Percentiles rank a stretch among this genome's conserved stretches.
phyloP scores from a whole-genome alignment of 2,329 filamentous ascomycete genomes.

The Xenosphaeropsis pyriputrescens region DNA sequence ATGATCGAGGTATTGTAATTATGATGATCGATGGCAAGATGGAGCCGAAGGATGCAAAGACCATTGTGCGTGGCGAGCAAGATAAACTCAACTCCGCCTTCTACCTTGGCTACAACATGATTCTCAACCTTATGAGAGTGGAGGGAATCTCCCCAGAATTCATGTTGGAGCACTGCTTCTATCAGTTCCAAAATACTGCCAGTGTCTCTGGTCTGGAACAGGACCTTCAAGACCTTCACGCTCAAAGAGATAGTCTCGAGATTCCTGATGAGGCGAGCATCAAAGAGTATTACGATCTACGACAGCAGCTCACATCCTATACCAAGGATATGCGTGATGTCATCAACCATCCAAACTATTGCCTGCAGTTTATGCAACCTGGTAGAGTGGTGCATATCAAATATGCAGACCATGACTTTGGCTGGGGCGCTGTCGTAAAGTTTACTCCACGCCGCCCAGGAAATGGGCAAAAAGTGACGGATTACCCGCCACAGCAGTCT shows the following conservation, averaged over 20 bases:
- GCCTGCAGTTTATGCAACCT: constrained; percentile 67
- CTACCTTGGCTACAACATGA: constrained; percentile 98
- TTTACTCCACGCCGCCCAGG: constrained; percentile 48
- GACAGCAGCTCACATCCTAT: constrained; percentile 71
- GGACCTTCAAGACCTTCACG: constrained; percentile 65
- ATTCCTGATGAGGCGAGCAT: constrained; percentile 81
- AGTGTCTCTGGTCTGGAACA: constrained; percentile 75
- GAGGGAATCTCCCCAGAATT: constrained; percentile 98
- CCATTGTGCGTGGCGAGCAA: constrained; percentile 91
- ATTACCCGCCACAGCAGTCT: constrained; percentile 59
- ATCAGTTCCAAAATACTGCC: constrained; percentile 92
- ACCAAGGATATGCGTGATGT: constrained; percentile 82
- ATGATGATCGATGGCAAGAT: constrained; percentile 99
- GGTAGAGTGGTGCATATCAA: constrained; percentile 84
- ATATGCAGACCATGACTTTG: constrained; percentile 68
- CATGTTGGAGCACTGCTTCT: constrained; percentile 98
- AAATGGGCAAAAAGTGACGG: constrained; percentile 51
- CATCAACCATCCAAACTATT: constrained; percentile 83
- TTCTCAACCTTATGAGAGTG: constrained; percentile 90
- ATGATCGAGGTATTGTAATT: constrained; percentile 95
- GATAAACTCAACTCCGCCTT: constrained; percentile 97
- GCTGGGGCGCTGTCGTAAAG: constrained; percentile 83
- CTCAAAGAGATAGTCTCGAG: constrained; percentile 53
- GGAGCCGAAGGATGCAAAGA: constrained; percentile 84
- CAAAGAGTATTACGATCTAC: constrained; percentile 85